Evolutionary conservation across 148 eudicot genomes (phyloP).

Genomic region (Rhododendron griersonianum): DNA sequence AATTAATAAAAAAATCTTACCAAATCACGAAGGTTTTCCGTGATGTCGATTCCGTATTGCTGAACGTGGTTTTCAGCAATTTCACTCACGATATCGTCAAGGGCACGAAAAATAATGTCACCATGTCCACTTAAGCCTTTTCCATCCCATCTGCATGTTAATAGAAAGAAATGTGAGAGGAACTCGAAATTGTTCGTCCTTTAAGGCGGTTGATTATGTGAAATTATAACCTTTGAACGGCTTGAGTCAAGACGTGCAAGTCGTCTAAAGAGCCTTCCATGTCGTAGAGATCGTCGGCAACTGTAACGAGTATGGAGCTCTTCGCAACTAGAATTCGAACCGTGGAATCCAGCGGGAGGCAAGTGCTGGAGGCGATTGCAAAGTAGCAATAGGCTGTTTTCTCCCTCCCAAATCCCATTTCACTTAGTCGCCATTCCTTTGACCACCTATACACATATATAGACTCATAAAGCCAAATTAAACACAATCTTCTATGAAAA

Average conservation of each 20-base stretch:
- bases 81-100: slow-evolving; percentile 29
- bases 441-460: slow-evolving; percentile 31
- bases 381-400: slow-evolving; percentile 39
- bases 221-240: slow-evolving; percentile 29
- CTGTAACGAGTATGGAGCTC: slow-evolving; percentile 28
- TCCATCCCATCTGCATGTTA: slow-evolving; percentile 34
- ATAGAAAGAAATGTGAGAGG: background rate
- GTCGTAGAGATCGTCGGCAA: slow-evolving; percentile 51
- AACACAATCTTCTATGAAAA: no score
- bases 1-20: slow-evolving; percentile 6
- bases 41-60: slow-evolving; percentile 20
- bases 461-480: background rate
- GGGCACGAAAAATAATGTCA: slow-evolving; percentile 31
- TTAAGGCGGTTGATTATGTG: background rate
- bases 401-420: slow-evolving; percentile 50
- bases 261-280: slow-evolving; percentile 41
- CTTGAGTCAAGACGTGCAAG: slow-evolving; percentile 27
- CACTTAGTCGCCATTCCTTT: slow-evolving; percentile 26
- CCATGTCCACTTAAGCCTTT: slow-evolving; percentile 28
- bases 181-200: background rate
- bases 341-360: slow-evolving; percentile 23
- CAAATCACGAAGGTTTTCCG: slow-evolving; percentile 13
- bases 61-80: slow-evolving; percentile 11
- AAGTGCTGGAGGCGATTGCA: slow-evolving; percentile 23
- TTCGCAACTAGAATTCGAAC: slow-evolving; percentile 32